Base-by-base conservation (phyloP, 257 asterid genomes). In the Solanum sitiens region DNA sequence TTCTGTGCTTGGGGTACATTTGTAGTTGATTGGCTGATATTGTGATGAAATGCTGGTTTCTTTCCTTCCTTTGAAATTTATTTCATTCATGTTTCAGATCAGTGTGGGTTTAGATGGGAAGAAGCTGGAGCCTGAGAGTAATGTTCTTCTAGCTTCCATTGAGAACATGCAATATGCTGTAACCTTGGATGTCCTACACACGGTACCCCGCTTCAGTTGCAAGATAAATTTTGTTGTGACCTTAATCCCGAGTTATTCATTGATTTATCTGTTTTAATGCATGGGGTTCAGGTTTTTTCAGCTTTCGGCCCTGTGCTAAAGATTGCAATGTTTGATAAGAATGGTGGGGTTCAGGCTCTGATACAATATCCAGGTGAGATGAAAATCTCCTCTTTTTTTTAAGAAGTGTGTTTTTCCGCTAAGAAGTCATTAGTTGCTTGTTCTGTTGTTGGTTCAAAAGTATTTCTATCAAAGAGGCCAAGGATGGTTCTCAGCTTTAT, bases 131-230 rank as follows among this genome's bases (percentile, higher is more conserved):
- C 95, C 98, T 21, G 99, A 95, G 91, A 97, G 99, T 91, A 97
- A 97, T 91, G 99, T 97, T 86, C 95, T 97, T 84, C 99, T 97
- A 87, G 99, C 99, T 84, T 95, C 99, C 15, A 95, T 97, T 21
- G 99, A 97, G 90, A 97, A 97, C 93, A 97, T 97, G 99, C 99
- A 97, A 88, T 97, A 97, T 92, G 93, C 96, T 33, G 98, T 97
- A 73, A 97, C 99, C 87, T 91, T 97, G 94, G 99, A 97, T 87
- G 96, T 95, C 68, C 83, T 97, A 67, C 95, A 95, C 86, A 93
- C 91, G 95, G 99, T 97, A 92, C 87, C 87, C 47, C 80, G 87
- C 84, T 87, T 89, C 63, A 65, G 82, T 76, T 71, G n/a, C 83
- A 86, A 83, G 87, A 70, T 84, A 15, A 53, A 65, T 87, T 87